Percentiles rank a stretch among this genome's conserved stretches.
Evolutionary conservation across 495 filamentous ascomycete genomes (phyloP).

Genomic region (Annulohypoxylon nitens): DNA sequence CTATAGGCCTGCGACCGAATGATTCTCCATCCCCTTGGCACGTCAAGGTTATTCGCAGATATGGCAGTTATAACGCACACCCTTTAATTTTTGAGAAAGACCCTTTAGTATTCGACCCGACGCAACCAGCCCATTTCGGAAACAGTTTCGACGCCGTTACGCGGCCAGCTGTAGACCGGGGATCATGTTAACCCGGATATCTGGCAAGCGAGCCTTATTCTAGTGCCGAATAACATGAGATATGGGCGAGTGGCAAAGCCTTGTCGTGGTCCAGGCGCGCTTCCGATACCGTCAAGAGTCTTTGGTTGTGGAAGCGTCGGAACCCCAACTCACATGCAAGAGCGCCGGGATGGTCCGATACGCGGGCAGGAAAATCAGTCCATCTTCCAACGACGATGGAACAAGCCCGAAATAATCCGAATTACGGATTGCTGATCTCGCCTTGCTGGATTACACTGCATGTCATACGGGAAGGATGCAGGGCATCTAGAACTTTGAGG

Average conservation of each 20-base stretch:
- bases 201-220: neutral
- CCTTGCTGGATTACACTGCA: constrained; percentile 30
- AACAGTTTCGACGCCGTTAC: neutral
- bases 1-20: neutral
- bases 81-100: neutral
- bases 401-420: constrained; percentile 36
- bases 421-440: constrained; percentile 14
- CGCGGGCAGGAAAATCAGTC: constrained; percentile 12
- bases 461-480: constrained; percentile 33
- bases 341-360: constrained; percentile 25
- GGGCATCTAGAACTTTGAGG: constrained; percentile 26
- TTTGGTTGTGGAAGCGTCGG: neutral
- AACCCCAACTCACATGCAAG: constrained; percentile 17
- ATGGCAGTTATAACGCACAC: neutral
- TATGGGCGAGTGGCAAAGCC: neutral
- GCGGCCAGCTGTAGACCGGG: neutral
- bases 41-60: neutral
- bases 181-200: neutral
- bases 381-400: constrained; percentile 15
- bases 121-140: constrained; percentile 2
- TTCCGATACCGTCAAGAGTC: neutral
- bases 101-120: neutral
- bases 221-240: neutral
- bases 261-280: neutral
- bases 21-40: neutral